Evolutionary conservation across 2,329 filamentous ascomycete species (phyloP).

Genomic region (Penicillium freii): DNA sequence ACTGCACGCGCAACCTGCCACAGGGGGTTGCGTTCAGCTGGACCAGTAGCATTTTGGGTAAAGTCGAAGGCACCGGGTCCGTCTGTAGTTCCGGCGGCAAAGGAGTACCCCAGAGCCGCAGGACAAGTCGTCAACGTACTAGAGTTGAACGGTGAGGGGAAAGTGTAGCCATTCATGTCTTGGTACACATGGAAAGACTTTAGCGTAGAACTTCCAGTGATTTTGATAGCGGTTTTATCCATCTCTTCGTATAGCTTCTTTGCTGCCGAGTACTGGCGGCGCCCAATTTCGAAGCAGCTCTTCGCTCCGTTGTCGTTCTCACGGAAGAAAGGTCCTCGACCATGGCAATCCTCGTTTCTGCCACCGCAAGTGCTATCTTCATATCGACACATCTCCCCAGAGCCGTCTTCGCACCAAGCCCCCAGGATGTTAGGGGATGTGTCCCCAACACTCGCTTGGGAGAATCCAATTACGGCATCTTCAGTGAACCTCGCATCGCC

Average conservation of each 20-base stretch:
- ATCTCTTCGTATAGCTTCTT: slow-evolving; percentile 57
- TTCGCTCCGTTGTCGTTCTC: slow-evolving; percentile 48
- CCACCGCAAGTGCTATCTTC: slow-evolving; percentile 76
- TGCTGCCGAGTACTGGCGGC: slow-evolving; percentile 46
- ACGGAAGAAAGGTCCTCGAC: slow-evolving; percentile 47
- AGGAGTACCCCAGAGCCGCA: slow-evolving; percentile 85
- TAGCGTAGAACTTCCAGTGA: slow-evolving; percentile 62
- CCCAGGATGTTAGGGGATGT: slow-evolving; percentile 85
- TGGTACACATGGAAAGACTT: slow-evolving; percentile 83
- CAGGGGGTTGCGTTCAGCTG: slow-evolving; percentile 67
- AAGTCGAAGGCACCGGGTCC: slow-evolving; percentile 92
- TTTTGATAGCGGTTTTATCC: slow-evolving; percentile 39
- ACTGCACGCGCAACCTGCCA: slow-evolving; percentile 75
- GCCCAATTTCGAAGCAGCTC: slow-evolving; percentile 51
- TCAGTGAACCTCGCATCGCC: slow-evolving; percentile 56
- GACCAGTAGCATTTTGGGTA: slow-evolving; percentile 79
- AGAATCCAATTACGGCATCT: slow-evolving; percentile 85
- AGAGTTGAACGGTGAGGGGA: slow-evolving; percentile 67
- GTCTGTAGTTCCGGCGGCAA: slow-evolving; percentile 89
- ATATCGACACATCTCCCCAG: slow-evolving; percentile 53
- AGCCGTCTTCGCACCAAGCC: slow-evolving; percentile 84
- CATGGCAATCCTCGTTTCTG: slow-evolving; percentile 45
- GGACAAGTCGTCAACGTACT: slow-evolving; percentile 69
- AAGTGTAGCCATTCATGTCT: slow-evolving; percentile 73
- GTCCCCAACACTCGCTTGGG: slow-evolving; percentile 86